Evolutionary conservation across 192 early-diverging fungal species (phyloP), one percentile per base, ranked within the genome.

Genomic region (Entomortierella lignicola): DNA sequence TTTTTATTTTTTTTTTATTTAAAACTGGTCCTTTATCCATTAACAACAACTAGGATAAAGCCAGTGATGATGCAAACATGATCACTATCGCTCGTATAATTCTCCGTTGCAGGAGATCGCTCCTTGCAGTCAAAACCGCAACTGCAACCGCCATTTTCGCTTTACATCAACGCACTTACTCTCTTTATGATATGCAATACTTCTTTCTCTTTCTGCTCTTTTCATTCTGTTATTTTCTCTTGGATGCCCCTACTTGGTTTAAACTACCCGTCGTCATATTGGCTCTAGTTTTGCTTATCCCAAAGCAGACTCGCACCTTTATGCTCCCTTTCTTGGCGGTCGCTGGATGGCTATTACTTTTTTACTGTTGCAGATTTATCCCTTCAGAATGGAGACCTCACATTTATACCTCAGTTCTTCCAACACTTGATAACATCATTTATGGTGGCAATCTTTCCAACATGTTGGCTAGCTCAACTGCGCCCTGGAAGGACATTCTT

Each of bases 401-500:
- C 47, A 92, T 90, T 26, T 87, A 86, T 62, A 89, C 90, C 42
- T 84, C 85, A 44, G 64, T 89, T 27, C 80, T 92, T 26, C 88
- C 89, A 8, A 81, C 88, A 1, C 64, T 90, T 4, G 90, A 92
- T 61, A 83, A 85, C 27, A 86, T 90, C 32, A 65, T 91, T n/a
- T 91, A 90, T 55, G 89, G 87, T 34, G 88, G 83, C 42, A 87
- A 86, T 42, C 67, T 92, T 2, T 84, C 86, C 7, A 81, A 85
- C 37, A 65, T 92, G 26, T 82, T 89, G 39, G 79, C 86, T 11
- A 70, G 63, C 25, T 80, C 84, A 56, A 85, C 86, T 2, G 80
- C 85, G 17, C 50, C 82, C 17, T 64, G 82, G 21, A 65, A 83
- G 27, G 91, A 92, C 65, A 27, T 91, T 2, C 66, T 91, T 26